These are phyloP conservation scores for Trichosporon sp. DNA, from an alignment of 1,284 basidiomycete species.

Conservation along the genomic window DNA sequence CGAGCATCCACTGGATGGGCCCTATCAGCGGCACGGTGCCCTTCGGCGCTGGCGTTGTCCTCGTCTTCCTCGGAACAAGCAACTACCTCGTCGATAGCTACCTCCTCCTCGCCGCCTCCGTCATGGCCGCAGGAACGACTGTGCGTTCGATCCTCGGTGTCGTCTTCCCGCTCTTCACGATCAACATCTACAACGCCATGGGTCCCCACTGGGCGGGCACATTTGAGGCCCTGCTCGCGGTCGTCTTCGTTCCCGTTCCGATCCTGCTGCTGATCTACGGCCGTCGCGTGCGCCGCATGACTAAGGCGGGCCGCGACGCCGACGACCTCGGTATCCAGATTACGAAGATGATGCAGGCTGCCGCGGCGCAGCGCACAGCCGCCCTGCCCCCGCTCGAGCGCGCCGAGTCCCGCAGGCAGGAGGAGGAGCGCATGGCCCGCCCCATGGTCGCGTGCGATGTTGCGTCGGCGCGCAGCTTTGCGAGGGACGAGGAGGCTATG, in stretches of 20 bases:
- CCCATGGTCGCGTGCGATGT: background rate
- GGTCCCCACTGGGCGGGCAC: slow-evolving; percentile 57
- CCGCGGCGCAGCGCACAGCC: background rate
- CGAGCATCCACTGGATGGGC: slow-evolving; percentile 56
- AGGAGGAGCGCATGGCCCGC: background rate
- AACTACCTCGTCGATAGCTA: slow-evolving; percentile 59
- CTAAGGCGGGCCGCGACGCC: slow-evolving; percentile 20
- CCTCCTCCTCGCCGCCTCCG: slow-evolving; percentile 52
- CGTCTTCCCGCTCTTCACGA: slow-evolving; percentile 57
- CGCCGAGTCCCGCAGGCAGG: background rate
- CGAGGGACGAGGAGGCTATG: background rate
- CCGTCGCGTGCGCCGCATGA: slow-evolving; percentile 21
- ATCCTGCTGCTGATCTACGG: slow-evolving; percentile 25
- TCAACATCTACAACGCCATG: slow-evolving; percentile 55
- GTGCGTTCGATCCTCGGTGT: slow-evolving; percentile 59
- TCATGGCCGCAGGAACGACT: slow-evolving; percentile 62
- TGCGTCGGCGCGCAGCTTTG: background rate
- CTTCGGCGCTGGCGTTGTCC: slow-evolving; percentile 51
- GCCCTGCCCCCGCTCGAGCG: background rate
- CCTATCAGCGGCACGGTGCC: slow-evolving; percentile 60
- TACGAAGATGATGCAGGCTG: slow-evolving; percentile 12
- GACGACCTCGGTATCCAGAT: slow-evolving; percentile 26
- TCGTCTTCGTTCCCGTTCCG: slow-evolving; percentile 19
- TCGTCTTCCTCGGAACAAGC: slow-evolving; percentile 27
- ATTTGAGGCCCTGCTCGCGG: slow-evolving; percentile 28